Conservation (phyloP, 2,329 filamentous ascomycete genomes). For the Zymoseptoria crescenta region DNA sequence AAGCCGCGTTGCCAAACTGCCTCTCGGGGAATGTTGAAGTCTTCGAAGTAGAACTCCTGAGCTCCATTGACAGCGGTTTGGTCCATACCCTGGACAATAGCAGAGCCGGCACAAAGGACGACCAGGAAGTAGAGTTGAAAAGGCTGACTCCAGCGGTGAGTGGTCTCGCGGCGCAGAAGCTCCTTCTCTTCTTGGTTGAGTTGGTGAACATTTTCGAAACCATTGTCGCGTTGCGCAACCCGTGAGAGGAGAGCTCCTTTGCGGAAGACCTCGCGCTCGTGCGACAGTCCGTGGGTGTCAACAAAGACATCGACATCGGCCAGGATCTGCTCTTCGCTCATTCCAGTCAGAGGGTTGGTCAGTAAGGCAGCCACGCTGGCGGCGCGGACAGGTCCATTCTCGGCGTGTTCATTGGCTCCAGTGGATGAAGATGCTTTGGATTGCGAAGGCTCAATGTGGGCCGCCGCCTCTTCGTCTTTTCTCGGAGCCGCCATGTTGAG, state of each 20-base stretch:
- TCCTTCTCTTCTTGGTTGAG: slow-evolving; percentile 52
- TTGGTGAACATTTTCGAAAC: slow-evolving; percentile 28
- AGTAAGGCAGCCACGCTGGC: slow-evolving; percentile 19
- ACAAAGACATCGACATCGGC: slow-evolving; percentile 22
- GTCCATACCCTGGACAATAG: slow-evolving; percentile 49
- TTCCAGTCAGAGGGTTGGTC: slow-evolving; percentile 23
- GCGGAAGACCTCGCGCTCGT: slow-evolving; percentile 19
- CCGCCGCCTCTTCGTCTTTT: slow-evolving; percentile 8
- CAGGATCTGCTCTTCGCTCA: slow-evolving; percentile 21
- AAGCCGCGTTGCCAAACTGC: slow-evolving; percentile 37
- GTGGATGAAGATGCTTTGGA: slow-evolving; percentile 11
- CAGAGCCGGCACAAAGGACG: slow-evolving; percentile 45
- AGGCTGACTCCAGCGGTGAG: slow-evolving; percentile 63
- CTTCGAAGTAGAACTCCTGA: slow-evolving; percentile 21
- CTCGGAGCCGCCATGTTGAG: slow-evolving; percentile 6
- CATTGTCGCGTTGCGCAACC: slow-evolving; percentile 20
- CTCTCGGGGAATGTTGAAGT: slow-evolving; percentile 20
- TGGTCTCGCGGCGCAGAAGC: slow-evolving; percentile 52
- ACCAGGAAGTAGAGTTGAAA: slow-evolving; percentile 54
- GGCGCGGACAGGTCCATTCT: slow-evolving; percentile 7
- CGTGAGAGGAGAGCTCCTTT: slow-evolving; percentile 22
- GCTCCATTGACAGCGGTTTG: slow-evolving; percentile 43
- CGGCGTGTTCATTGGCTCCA: slow-evolving; percentile 5
- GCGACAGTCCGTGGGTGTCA: slow-evolving; percentile 16
- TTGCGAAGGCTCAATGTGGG: slow-evolving; percentile 8